phyloP scores from a whole-genome alignment of 345 rosid genomes.

The Isatis tinctoria region DNA sequence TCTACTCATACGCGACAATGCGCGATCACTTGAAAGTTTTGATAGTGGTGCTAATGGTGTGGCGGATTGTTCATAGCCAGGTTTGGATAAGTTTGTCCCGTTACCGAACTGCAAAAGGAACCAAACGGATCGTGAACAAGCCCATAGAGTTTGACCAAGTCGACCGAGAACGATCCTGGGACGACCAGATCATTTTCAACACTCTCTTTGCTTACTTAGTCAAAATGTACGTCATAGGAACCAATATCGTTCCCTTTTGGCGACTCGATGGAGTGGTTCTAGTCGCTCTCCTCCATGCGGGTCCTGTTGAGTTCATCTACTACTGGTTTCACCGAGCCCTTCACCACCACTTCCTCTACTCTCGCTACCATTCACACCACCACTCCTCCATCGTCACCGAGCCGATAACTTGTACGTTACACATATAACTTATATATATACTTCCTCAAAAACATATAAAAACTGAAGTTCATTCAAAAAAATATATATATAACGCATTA shows the following conservation, averaged over 20 bases:
- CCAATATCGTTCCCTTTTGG: constrained; percentile 46
- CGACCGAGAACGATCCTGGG: constrained; percentile 60
- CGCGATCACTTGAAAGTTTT: constrained; percentile 34
- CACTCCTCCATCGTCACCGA: constrained; percentile 71
- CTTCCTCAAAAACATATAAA: not conserved
- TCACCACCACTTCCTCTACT: constrained; percentile 67
- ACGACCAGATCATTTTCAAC: constrained; percentile 46
- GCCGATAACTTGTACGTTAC: constrained; percentile 52
- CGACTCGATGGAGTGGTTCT: constrained; percentile 46
- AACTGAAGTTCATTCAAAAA: no score
- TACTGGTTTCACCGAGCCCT: constrained; percentile 77
- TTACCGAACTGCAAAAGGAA: constrained; percentile 45
- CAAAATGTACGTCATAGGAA: constrained; percentile 2
- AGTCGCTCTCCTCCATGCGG: constrained; percentile 42
- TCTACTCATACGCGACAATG: constrained; percentile 22
- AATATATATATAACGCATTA: not conserved
- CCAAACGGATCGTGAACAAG: constrained; percentile 44
- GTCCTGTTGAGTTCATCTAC: constrained; percentile 68
- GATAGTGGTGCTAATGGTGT: constrained; percentile 27
- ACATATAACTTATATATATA: not conserved
- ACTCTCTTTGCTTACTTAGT: constrained; percentile 23
- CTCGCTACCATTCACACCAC: constrained; percentile 85
- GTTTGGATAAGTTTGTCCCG: constrained; percentile 51
- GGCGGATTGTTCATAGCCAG: constrained; percentile 48
- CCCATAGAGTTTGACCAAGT: constrained; percentile 63